Conservation (phyloP, 495 filamentous ascomycete species). For the Lasiosphaeriaceae sp. region DNA sequence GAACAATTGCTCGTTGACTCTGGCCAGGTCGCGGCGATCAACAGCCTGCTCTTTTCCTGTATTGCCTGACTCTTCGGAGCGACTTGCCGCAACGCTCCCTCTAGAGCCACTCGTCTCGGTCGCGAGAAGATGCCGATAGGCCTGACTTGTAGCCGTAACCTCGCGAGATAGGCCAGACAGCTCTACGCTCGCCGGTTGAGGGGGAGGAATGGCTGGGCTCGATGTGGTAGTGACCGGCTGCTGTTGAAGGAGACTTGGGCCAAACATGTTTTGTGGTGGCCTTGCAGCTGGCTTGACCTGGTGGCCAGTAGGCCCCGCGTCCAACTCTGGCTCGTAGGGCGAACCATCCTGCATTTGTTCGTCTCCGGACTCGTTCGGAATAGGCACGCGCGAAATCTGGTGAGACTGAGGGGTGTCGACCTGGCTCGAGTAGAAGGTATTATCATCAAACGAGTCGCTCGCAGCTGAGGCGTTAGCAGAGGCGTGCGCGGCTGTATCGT, state of each 20-base stretch:
- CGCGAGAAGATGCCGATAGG: slow-evolving; percentile 8
- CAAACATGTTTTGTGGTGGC: slow-evolving; percentile 6
- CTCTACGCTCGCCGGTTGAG: slow-evolving; percentile 4
- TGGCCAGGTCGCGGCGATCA: slow-evolving; percentile 32
- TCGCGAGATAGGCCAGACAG: slow-evolving; percentile 16
- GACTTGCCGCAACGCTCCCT: slow-evolving; percentile 35
- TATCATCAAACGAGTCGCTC: slow-evolving; percentile 83
- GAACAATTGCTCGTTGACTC: slow-evolving; percentile 30
- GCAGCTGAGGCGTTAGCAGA: slow-evolving; percentile 53
- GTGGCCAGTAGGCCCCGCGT: slow-evolving; percentile 15
- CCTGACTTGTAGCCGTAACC: slow-evolving; percentile 8
- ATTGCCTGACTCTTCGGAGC: slow-evolving; percentile 39
- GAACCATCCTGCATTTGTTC: slow-evolving; percentile 36
- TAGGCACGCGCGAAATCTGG: slow-evolving; percentile 36
- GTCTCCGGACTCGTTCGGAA: slow-evolving; percentile 42
- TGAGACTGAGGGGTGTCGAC: slow-evolving; percentile 47
- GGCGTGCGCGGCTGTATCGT: slow-evolving; percentile 41
- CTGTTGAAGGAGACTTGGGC: slow-evolving; percentile 8
- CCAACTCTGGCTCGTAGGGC: slow-evolving; percentile 30
- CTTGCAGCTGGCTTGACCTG: slow-evolving; percentile 2
- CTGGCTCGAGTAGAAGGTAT: slow-evolving; percentile 92
- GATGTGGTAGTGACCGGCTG: slow-evolving; percentile 6
- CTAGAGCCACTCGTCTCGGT: slow-evolving; percentile 26
- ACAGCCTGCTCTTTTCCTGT: slow-evolving; percentile 32
- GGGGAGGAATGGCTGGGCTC: not conserved